Conservation (phyloP, 768 basidiomycete species). For the Amanita thiersii region DNA sequence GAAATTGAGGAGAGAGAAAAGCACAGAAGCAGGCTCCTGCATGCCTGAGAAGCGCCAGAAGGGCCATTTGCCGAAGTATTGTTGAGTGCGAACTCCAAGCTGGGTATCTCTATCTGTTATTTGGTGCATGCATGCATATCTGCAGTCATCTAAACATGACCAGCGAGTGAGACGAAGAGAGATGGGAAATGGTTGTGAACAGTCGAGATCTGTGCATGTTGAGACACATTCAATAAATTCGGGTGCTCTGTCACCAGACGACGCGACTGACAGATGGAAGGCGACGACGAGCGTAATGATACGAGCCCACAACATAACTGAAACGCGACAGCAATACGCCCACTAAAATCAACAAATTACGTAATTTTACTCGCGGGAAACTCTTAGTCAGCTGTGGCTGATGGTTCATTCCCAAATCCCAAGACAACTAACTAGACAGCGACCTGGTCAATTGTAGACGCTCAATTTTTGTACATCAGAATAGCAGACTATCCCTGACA, state of each 20-base stretch:
- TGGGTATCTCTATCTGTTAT: conserved; percentile 52
- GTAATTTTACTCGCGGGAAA: background rate
- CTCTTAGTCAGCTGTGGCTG: conserved; percentile 6
- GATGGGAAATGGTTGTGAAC: conserved; percentile 30
- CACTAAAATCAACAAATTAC: background rate
- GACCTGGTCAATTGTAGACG: no score
- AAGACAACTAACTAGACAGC: no score
- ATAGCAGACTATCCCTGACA: no score
- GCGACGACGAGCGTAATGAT: background rate
- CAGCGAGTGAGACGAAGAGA: conserved; percentile 67
- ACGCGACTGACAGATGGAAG: conserved; percentile 27
- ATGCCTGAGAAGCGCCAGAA: conserved; percentile 85
- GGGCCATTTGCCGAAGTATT: conserved; percentile 97
- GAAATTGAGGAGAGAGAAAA: conserved; percentile 84
- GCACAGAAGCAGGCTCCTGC: conserved; percentile 91
- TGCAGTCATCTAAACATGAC: conserved; percentile 84
- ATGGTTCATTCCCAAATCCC: no score
- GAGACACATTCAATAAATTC: conserved; percentile 46
- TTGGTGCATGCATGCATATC: conserved; percentile 81
- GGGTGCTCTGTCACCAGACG: conserved; percentile 53
- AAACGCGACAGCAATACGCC: background rate
- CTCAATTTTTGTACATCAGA: no score
- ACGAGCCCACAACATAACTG: background rate
- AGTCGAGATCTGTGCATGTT: conserved; percentile 32
- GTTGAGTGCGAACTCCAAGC: conserved; percentile 42